Conservation (phyloP, 345 rosid genomes). For the Populus tremula region DNA sequence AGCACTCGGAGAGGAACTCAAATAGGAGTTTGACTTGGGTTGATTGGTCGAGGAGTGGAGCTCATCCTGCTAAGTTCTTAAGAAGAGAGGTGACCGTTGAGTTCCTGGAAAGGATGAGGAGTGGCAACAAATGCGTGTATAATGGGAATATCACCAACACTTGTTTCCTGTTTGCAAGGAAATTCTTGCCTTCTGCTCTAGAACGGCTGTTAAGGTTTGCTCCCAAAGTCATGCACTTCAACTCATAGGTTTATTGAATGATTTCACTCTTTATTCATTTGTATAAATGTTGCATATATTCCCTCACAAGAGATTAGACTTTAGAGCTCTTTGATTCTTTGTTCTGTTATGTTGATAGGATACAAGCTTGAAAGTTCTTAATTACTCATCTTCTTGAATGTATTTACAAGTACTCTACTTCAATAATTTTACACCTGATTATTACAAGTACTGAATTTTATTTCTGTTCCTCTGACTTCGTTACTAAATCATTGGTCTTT, state of each 20-base stretch:
- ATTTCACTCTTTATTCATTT: slow-evolving; percentile 6
- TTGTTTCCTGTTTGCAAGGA: slow-evolving; percentile 79
- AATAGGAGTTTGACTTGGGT: slow-evolving; percentile 80
- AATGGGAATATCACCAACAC: slow-evolving; percentile 50
- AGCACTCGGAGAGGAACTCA: slow-evolving; percentile 37
- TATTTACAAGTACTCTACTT: neutral
- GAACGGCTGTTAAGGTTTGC: slow-evolving; percentile 58
- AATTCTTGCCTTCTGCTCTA: slow-evolving; percentile 58
- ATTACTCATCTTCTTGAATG: neutral
- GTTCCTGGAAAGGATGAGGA: slow-evolving; percentile 55
- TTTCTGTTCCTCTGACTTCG: neutral
- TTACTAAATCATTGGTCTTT: neutral
- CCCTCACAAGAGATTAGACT: neutral
- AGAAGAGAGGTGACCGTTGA: slow-evolving; percentile 46
- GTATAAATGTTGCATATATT: neutral
- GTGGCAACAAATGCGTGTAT: slow-evolving; percentile 41
- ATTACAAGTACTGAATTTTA: neutral
- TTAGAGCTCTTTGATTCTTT: neutral
- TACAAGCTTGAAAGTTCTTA: neutral
- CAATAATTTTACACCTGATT: neutral
- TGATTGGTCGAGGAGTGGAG: slow-evolving; percentile 75
- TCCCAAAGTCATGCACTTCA: slow-evolving; percentile 34
- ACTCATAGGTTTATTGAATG: neutral
- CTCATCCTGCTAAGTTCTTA: slow-evolving; percentile 55
- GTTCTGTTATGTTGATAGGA: neutral